These are phyloP conservation scores for Calycina herbarum DNA, from an alignment of 2,329 filamentous ascomycete genomes.

Conservation along the genomic window DNA sequence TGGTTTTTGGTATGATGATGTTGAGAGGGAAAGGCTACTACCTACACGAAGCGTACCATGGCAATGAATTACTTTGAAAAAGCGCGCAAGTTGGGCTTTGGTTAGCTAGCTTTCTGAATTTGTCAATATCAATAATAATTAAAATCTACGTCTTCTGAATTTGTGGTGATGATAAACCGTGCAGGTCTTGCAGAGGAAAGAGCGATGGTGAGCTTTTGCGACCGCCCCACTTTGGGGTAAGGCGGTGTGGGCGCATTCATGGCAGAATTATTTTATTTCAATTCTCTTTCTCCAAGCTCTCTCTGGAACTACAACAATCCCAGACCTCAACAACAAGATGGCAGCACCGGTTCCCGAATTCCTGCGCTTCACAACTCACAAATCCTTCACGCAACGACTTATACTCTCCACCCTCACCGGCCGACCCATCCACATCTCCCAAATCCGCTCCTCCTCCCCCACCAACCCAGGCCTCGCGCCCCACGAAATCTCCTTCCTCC, in stretches of 20 bases:
- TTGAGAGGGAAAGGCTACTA: conserved; percentile 9
- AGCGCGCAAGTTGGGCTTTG: not conserved
- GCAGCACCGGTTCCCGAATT: conserved; percentile 42
- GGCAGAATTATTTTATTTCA: conserved; percentile 10
- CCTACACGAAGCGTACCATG: conserved; percentile 26
- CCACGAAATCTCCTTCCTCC: conserved; percentile 93
- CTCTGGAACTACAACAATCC: not conserved
- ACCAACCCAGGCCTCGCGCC: conserved; percentile 86
- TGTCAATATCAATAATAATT: conserved; percentile 7
- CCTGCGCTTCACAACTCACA: conserved; percentile 80
- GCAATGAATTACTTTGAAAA: conserved; percentile 26
- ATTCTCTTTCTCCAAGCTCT: conserved; percentile 8
- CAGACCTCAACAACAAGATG: conserved; percentile 27
- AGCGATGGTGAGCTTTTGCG: not conserved
- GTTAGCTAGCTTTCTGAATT: conserved; percentile 9
- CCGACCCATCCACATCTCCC: conserved; percentile 83
- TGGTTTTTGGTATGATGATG: conserved; percentile 23
- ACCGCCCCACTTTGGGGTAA: not conserved
- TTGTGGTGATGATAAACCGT: not conserved
- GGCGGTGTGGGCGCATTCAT: not conserved
- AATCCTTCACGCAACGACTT: conserved; percentile 78
- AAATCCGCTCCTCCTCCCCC: conserved; percentile 84
- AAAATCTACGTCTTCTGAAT: not conserved
- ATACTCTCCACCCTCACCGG: conserved; percentile 90
- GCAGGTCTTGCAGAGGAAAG: not conserved